Evolutionary conservation across 129 eudicot genomes (phyloP).

Genomic region (Chrysanthemum seticuspe): DNA sequence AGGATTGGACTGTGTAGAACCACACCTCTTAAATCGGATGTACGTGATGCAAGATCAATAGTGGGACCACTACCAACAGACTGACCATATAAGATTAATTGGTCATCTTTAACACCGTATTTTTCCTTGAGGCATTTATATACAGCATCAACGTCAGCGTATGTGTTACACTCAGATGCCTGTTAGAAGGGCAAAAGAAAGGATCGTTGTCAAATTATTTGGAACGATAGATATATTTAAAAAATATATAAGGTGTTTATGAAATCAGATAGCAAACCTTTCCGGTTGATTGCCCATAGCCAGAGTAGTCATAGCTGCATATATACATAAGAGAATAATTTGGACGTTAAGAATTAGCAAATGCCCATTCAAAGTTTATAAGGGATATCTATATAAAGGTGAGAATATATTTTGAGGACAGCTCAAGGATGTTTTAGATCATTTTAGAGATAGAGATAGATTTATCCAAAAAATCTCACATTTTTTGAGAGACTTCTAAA

Average conservation of each 20-base stretch:
- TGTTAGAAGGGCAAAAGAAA: slow-evolving; percentile 39
- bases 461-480: too few relatives aligned
- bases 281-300: slow-evolving; percentile 93
- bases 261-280: slow-evolving; percentile 52
- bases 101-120: slow-evolving; percentile 79
- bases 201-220: slow-evolving; percentile 30
- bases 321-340: slow-evolving; percentile 21
- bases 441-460: too few relatives aligned
- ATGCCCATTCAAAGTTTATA: neutral
- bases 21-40: slow-evolving; percentile 83
- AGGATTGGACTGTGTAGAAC: slow-evolving; percentile 92
- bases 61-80: slow-evolving; percentile 99
- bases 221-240: neutral
- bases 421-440: too few relatives aligned
- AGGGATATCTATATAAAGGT: too few relatives aligned
- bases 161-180: slow-evolving; percentile 92
- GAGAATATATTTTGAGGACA: too few relatives aligned
- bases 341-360: neutral
- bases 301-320: slow-evolving; percentile 89
- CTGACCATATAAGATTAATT: slow-evolving; percentile 78
- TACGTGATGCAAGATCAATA: slow-evolving; percentile 79
- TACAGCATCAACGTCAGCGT: slow-evolving; percentile 91
- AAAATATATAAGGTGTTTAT: neutral
- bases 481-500: too few relatives aligned
- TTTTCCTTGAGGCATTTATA: slow-evolving; percentile 91